Percentiles rank a stretch among this genome's conserved stretches.
phyloP scores from a whole-genome alignment of 352 stramenopile species.

The Phytophthora litchii region DNA sequence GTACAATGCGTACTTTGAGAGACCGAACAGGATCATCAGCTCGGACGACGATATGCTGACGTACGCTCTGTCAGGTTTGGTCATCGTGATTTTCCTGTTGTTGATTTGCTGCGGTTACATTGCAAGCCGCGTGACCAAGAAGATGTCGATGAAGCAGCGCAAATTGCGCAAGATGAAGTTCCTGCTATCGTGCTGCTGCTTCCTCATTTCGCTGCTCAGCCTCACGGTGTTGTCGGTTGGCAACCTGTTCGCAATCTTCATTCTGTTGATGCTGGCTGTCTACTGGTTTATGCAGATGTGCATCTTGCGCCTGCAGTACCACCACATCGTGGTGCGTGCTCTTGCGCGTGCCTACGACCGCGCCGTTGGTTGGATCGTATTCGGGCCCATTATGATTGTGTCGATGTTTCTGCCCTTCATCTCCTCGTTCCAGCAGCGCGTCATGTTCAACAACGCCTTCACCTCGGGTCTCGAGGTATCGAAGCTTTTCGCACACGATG shows the following conservation, averaged over 20 bases:
- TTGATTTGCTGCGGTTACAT: slow-evolving; percentile 87
- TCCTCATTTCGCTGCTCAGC: slow-evolving; percentile 69
- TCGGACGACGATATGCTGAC: slow-evolving; percentile 56
- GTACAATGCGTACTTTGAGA: slow-evolving; percentile 84
- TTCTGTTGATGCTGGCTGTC: slow-evolving; percentile 70
- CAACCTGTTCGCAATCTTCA: slow-evolving; percentile 76
- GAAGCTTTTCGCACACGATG: slow-evolving; percentile 89
- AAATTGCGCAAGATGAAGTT: slow-evolving; percentile 92
- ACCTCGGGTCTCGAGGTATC: slow-evolving; percentile 88
- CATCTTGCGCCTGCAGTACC: slow-evolving; percentile 81
- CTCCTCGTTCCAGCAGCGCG: slow-evolving; percentile 85
- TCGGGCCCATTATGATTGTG: slow-evolving; percentile 88
- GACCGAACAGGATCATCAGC: slow-evolving; percentile 61
- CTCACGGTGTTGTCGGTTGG: slow-evolving; percentile 71
- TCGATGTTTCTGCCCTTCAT: slow-evolving; percentile 92
- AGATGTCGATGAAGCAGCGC: slow-evolving; percentile 91
- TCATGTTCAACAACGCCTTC: slow-evolving; percentile 93
- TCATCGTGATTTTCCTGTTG: slow-evolving; percentile 75
- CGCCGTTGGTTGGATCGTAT: slow-evolving; percentile 87
- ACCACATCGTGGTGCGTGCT: slow-evolving; percentile 85
- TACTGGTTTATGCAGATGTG: slow-evolving; percentile 90
- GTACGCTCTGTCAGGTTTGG: slow-evolving; percentile 63
- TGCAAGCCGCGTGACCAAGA: slow-evolving; percentile 87
- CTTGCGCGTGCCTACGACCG: slow-evolving; percentile 78
- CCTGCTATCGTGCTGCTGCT: slow-evolving; percentile 68